Evolutionary conservation across 1,284 basidiomycete species (phyloP), one percentile per base, ranked within the genome.

Genomic region (Irpex sp.): DNA sequence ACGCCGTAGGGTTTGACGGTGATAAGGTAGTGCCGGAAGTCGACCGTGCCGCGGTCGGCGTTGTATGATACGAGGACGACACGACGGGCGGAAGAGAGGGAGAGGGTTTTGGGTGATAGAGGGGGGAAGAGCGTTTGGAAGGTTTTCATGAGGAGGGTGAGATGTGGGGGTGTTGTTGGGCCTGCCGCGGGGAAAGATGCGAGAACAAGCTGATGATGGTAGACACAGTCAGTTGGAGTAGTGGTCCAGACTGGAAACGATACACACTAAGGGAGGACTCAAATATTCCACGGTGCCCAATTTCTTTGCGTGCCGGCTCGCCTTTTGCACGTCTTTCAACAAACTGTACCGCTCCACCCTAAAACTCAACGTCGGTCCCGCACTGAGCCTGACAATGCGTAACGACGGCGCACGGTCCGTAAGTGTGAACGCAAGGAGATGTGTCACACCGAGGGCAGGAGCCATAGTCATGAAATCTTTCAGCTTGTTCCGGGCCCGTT

Each of bases 41-140:
- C 95, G 72, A 99, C 83, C 5, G 95, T 96, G 53, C 88, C 90
- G 19, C 87, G 90, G 17, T 91, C 88, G 17, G 92, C 78, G 75
- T 96, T 94, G 83, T 98, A 98, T 7, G 95, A 90, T 61, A 99
- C 81, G 62, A 99, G 88, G 37, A 99, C 94, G 62, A 99, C 91
- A 68, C 97, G 88, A 36, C 97, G 92, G 47, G 93, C 93, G 39
- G 89, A 87, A 21, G 93, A 92, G 63, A 95, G 86, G 21, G 87
- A 85, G 72, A 95, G 81, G 5, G 86, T 82, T 70, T 93, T 84
- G 0, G 94, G 93, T 17, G 93, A 84, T 54, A 95, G 92, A 53
- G 86, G 92, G 53, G 88, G 96, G 80, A 90, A 98, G 71, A 91
- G 83, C 21, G 93, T 91, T 79, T 97, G 92, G 75, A 95, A 94